Base-by-base conservation (phyloP, 441 rosid genomes). In the Populus hybrid region DNA sequence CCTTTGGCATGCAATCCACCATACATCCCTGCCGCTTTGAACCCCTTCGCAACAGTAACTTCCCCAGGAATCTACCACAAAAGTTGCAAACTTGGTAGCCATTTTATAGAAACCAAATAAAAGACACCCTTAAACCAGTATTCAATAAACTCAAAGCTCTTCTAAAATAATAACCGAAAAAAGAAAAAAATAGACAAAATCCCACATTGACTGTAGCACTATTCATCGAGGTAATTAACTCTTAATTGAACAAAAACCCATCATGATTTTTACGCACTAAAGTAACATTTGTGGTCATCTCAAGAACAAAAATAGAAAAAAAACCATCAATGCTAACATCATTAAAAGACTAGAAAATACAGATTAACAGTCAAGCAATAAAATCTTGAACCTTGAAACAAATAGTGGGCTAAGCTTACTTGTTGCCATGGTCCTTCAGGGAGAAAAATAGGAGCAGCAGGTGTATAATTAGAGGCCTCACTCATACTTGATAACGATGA, bases 21-120 rank as follows among this genome's bases (percentile, higher is more conserved):
- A 86, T 86, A 93, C 73, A 92, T 87, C 24, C 98, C 98, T 18
- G 93, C 89, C 72, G 99, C 97, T 79, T 87, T 88, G 80, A 96
- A 94, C 69, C 98, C 99, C 84, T 87, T 90, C 0, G 99, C 94
- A 70, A 98, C 99, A 16, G 98, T 93, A 83, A 96, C 97, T 75
- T 98, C 98, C 46, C 98, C 98, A 3, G 95, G 88, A 82, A 94
- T 85, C 98, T 96, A 83, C 69, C 54, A 79, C 70, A 70, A 10
- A 61, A 61, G 28, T 61, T 61, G 28, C 66, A 61, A 61, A 61
- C 66, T 21, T 61, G 66, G 26, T 61, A 9, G 21, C 66, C 26
- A 61, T 61, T 61, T n/a, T 4, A 61, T 61, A 10, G 10, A 61
- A 21, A 61, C 21, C 66, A 23, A 61, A 61, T 61, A 61, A 1